Base-by-base conservation (phyloP, 768 basidiomycete species). In the Symmetrospora coprosmae region DNA sequence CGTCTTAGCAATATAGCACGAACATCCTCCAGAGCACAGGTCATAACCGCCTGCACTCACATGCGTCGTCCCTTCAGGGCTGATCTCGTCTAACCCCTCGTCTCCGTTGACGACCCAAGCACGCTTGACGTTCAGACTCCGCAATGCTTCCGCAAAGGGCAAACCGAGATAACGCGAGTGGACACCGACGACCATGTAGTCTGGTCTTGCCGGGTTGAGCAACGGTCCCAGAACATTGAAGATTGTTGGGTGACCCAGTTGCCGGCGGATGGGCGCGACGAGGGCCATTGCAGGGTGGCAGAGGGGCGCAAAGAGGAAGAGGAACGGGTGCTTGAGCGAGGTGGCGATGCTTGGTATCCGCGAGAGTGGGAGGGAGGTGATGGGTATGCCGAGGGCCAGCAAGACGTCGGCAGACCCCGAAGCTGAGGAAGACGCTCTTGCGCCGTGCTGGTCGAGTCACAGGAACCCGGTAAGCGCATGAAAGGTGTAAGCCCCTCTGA, bases 341-440 rank as follows among this genome's bases (percentile, higher is more conserved):
- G 55, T 30, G 6, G 55, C 39, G 2, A 58, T 43, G 31, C 27
- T 14, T 4, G 77, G 77, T 2, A 82, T 72, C 65, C 92, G 80
- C 60, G 76, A 74, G 9, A 80, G 80, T 0, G 80, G 77, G 27
- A 92, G 88, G 5, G 74, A 69, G 31, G 76, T 64, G 25, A 77
- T 70, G 41, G 74, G 74, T 68, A 89, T 92, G 43, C 78, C 86
- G 39, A 97, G 80, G 0, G 86, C 78, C 68, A 89, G 79, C 6
- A 99, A 75, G 49, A 99, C 78, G 73, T 99, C 92, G 27, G 91
- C 92, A 2, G 90, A 87, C n/a, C 92, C 92, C 0, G 91, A 90
- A 0, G 85, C 80, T 1, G 92, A 99, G 0, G 92, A 94, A 4
- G 90, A 90, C 0, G 92, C 92, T 66, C 72, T 71, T 50, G 72